Conservation (phyloP, 2,329 filamentous ascomycete species). For the Epichloe baconii region DNA sequence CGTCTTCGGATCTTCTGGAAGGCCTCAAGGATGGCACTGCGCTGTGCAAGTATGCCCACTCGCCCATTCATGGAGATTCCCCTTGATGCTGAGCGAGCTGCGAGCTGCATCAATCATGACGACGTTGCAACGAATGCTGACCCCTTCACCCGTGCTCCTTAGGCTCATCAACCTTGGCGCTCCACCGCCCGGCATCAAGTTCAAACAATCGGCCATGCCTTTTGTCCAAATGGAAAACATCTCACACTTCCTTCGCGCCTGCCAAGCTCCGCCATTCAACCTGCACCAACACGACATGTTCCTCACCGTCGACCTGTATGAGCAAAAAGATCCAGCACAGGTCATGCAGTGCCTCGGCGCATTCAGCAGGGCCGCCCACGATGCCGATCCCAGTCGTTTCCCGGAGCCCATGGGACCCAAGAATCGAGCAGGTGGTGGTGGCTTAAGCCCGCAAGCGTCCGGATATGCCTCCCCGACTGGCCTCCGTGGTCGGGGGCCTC, state of each 20-base stretch:
- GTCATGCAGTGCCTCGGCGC: conserved; percentile 85
- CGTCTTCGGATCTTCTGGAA: conserved; percentile 66
- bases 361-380: conserved; percentile 78
- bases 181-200: conserved; percentile 69
- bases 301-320: conserved; percentile 91
- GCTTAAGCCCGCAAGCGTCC: conserved; percentile 54
- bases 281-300: conserved; percentile 92
- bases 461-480: conserved; percentile 37
- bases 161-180: conserved; percentile 73
- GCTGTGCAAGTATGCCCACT: conserved; percentile 65
- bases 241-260: conserved; percentile 83
- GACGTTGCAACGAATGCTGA: neutral
- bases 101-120: too few relatives aligned
- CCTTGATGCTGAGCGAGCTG: too few relatives aligned
- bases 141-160: neutral
- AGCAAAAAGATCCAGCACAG: conserved; percentile 90
- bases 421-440: conserved; percentile 30
- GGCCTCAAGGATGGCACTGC: conserved; percentile 81
- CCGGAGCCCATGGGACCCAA: conserved; percentile 65
- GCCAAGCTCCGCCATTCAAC: conserved; percentile 71
- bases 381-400: conserved; percentile 60
- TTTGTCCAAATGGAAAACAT: conserved; percentile 99
- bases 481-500: conserved; percentile 34
- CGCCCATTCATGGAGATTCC: neutral
- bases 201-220: conserved; percentile 86